phyloP scores from a whole-genome alignment of 2,329 filamentous ascomycete genomes.

The Dothideomycetes sp. region DNA sequence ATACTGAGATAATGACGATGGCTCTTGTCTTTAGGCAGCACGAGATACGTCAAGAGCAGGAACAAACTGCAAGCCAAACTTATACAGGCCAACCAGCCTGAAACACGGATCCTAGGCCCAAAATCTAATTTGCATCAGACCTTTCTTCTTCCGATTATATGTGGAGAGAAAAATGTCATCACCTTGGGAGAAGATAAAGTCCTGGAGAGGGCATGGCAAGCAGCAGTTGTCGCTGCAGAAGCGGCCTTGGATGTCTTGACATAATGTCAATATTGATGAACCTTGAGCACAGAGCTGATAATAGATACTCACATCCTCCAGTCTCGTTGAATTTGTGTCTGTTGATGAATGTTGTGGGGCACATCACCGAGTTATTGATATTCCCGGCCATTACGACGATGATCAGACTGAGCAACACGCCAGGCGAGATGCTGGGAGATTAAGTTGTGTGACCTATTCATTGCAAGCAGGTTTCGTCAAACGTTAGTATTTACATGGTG shows the following conservation, averaged over 20 bases:
- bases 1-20: constrained; percentile 80
- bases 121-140: constrained; percentile 16
- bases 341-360: no score
- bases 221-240: constrained; percentile 60
- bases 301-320: no score
- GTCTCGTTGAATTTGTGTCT: no score
- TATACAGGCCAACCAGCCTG: constrained; percentile 69
- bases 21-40: constrained; percentile 76
- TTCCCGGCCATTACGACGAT: no score
- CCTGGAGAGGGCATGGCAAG: constrained; percentile 70
- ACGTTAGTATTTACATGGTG: no score
- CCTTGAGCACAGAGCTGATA: no score
- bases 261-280: no score
- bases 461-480: no score
- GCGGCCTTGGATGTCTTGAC: constrained; percentile 42
- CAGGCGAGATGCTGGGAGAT: no score
- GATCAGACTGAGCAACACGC: no score
- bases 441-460: no score
- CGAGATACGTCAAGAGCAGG: constrained; percentile 64
- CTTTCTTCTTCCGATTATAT: neutral
- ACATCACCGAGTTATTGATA: no score
- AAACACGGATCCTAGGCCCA: constrained; percentile 43
- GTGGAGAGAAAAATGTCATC: neutral
- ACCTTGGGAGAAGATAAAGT: constrained; percentile 58
- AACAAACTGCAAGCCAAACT: constrained; percentile 62